A percentile compares a stretch with the other conserved stretches of the same genome.
phyloP scores from a whole-genome alignment of 352 stramenopile genomes.

The Discostella stelligera region DNA sequence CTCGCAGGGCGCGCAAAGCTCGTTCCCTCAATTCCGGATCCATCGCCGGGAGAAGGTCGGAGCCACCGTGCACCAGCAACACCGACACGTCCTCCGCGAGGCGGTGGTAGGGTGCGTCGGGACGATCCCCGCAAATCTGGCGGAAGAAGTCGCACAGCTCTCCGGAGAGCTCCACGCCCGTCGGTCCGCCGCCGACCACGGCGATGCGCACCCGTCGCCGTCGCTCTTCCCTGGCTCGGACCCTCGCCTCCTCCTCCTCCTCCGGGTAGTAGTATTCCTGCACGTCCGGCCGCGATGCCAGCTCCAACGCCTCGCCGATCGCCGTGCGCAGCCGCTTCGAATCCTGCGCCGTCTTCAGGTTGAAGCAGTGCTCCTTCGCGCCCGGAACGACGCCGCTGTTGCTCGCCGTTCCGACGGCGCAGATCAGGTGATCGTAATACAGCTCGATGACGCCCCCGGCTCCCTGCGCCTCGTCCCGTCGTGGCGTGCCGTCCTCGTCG shows the following conservation, averaged over 20 bases:
- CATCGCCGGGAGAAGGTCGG: constrained; percentile 77
- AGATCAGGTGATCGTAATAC: constrained; percentile 81
- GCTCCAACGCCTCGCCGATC: constrained; percentile 82
- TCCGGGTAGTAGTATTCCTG: constrained; percentile 55
- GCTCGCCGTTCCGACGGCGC: constrained; percentile 76
- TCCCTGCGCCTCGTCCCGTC: constrained; percentile 43
- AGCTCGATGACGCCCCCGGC: constrained; percentile 73
- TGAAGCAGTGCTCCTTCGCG: constrained; percentile 79
- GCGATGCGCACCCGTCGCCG: constrained; percentile 66
- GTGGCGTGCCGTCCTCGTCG: constrained; percentile 32
- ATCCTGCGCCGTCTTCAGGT: constrained; percentile 81
- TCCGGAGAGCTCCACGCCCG: constrained; percentile 82
- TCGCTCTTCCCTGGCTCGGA: constrained; percentile 61
- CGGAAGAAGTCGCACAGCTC: constrained; percentile 81
- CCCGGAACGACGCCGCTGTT: constrained; percentile 72
- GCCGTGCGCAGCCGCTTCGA: constrained; percentile 58
- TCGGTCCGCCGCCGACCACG: constrained; percentile 80
- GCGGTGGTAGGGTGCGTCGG: constrained; percentile 54
- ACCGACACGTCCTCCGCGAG: constrained; percentile 62
- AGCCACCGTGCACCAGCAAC: constrained; percentile 67
- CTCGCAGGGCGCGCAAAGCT: constrained; percentile 53
- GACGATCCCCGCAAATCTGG: constrained; percentile 60
- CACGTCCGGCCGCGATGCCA: constrained; percentile 73
- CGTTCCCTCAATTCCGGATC: constrained; percentile 58
- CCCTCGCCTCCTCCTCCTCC: constrained; percentile 50